A percentile compares a stretch with the other conserved stretches of the same genome.
These are phyloP conservation scores for Lachnellula occidentalis DNA, from an alignment of 2,329 filamentous ascomycete genomes.

Conservation along the genomic window DNA sequence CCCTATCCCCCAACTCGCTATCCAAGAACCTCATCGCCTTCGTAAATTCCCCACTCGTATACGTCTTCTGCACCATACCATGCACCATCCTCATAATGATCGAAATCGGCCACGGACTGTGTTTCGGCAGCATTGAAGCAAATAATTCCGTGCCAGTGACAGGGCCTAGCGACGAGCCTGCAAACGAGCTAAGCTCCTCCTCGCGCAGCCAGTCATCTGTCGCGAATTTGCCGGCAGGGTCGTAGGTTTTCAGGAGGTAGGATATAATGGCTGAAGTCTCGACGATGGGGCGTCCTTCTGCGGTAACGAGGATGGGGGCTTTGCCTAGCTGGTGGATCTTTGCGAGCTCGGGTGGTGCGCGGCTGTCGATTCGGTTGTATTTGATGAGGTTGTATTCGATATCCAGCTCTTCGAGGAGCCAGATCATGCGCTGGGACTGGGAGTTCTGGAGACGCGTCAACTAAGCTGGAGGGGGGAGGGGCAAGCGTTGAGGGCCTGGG, in stretches of 20 bases:
- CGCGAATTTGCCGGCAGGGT: slow-evolving; percentile 24
- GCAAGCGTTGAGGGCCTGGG: not conserved
- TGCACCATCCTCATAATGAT: slow-evolving; percentile 17
- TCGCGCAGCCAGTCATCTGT: slow-evolving; percentile 28
- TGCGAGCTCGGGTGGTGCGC: slow-evolving; percentile 64
- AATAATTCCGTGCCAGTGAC: slow-evolving; percentile 23
- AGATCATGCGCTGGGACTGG: slow-evolving; percentile 61
- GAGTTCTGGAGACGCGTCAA: slow-evolving; percentile 48
- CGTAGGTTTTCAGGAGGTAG: slow-evolving; percentile 32
- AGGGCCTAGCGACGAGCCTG: slow-evolving; percentile 23
- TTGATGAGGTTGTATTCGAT: slow-evolving; percentile 67
- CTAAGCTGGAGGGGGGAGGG: slow-evolving; percentile 1
- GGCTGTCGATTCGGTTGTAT: slow-evolving; percentile 53
- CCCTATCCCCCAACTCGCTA: slow-evolving; percentile 27
- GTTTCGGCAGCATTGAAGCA: slow-evolving; percentile 19
- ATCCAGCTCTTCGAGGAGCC: slow-evolving; percentile 64
- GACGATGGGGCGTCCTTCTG: slow-evolving; percentile 26
- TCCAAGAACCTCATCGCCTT: slow-evolving; percentile 21
- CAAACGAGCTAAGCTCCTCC: slow-evolving; percentile 27
- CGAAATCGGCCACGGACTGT: slow-evolving; percentile 25
- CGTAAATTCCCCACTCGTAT: slow-evolving; percentile 21
- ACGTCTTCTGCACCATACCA: slow-evolving; percentile 13
- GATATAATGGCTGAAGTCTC: slow-evolving; percentile 30
- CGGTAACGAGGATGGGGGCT: slow-evolving; percentile 59
- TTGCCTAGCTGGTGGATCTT: slow-evolving; percentile 70